Evolutionary conservation across 495 filamentous ascomycete species (phyloP).

Genomic region (Penicillium coprophilum): DNA sequence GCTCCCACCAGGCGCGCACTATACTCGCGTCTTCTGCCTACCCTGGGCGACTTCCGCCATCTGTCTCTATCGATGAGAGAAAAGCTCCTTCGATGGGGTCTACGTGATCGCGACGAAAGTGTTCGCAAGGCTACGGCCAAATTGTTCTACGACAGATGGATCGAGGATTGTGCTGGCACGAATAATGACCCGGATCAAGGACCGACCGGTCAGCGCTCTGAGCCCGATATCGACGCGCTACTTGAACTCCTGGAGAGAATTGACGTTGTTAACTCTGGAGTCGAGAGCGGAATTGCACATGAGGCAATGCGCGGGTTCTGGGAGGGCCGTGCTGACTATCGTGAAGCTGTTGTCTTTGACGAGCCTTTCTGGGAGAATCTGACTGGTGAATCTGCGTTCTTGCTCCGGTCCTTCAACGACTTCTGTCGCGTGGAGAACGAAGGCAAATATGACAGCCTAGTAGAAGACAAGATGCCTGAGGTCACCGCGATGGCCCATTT

Average conservation of each 20-base stretch:
- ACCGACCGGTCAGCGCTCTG: slow-evolving; percentile 47
- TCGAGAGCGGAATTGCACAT: slow-evolving; percentile 83
- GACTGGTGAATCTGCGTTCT: slow-evolving; percentile 81
- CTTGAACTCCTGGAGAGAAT: slow-evolving; percentile 92
- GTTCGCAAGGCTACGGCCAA: slow-evolving; percentile 88
- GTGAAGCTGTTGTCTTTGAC: slow-evolving; percentile 75
- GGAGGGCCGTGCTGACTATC: slow-evolving; percentile 89
- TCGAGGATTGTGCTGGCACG: slow-evolving; percentile 81
- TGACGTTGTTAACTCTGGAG: slow-evolving; percentile 84
- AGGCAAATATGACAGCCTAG: slow-evolving; percentile 64
- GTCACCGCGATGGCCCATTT: slow-evolving; percentile 85
- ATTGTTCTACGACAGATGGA: slow-evolving; percentile 91
- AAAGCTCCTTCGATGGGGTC: slow-evolving; percentile 91
- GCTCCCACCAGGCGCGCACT: slow-evolving; percentile 76
- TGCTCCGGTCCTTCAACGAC: slow-evolving; percentile 88
- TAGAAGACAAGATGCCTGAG: slow-evolving; percentile 93
- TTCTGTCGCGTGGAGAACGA: slow-evolving; percentile 75
- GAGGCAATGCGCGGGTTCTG: slow-evolving; percentile 96
- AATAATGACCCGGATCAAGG: slow-evolving; percentile 49
- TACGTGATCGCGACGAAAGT: slow-evolving; percentile 91
- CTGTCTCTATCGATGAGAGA: slow-evolving; percentile 93
- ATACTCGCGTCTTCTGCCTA: slow-evolving; percentile 84
- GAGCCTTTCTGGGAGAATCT: slow-evolving; percentile 86
- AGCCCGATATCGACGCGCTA: slow-evolving; percentile 71
- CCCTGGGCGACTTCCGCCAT: slow-evolving; percentile 93